Base-by-base conservation (phyloP, 805 yeast genomes). In the Wickerhamomyces tratensis region DNA sequence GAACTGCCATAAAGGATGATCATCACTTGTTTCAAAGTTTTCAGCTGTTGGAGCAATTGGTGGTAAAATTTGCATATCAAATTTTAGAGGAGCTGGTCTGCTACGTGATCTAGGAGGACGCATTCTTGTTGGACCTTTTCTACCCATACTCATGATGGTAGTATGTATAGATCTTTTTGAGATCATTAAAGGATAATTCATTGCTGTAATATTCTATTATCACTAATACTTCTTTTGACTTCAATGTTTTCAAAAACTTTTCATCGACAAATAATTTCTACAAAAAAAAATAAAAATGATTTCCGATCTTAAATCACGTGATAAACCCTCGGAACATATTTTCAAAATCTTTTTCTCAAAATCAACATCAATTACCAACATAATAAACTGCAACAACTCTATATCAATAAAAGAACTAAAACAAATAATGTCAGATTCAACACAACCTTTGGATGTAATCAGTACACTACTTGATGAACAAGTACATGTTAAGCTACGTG, bases 1-100 rank as follows among this genome's bases (percentile, higher is more conserved):
- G 60, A 93, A 93, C 53, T 85, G 89, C 96, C 96, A 93, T 49
- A 93, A 70, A 30, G 98, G 98, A 63, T 93, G 98, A 59, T 83
- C 84, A 6, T 82, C 91, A 12, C 78, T 73, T 33, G 85, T 84
- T 46, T 71, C 71, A 42, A 89, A 71, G 61, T 86, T 86, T 49
- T 72, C 69, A 42, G 75, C 80, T 2, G 93, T 75, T 13, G 98
- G 98, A 12, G 86, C 74, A 50, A 93, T 82, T 13, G 98, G 98
- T 11, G 83, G 74, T 43, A 91, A 75, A 49, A 89, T 71, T 48
- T 69, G 65, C 34, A 31, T 31, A 31, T 31, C 11, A 12, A 8
- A 31, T 5, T 31, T 31, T 12, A 31, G 34, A 8, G 34, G 31
- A 9, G 13, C 34, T 31, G 34, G 34, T 27, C 20, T 20, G 20